These are phyloP conservation scores for Aquilaria malaccensis DNA, from an alignment of 345 rosid genomes.

Conservation along the genomic window DNA sequence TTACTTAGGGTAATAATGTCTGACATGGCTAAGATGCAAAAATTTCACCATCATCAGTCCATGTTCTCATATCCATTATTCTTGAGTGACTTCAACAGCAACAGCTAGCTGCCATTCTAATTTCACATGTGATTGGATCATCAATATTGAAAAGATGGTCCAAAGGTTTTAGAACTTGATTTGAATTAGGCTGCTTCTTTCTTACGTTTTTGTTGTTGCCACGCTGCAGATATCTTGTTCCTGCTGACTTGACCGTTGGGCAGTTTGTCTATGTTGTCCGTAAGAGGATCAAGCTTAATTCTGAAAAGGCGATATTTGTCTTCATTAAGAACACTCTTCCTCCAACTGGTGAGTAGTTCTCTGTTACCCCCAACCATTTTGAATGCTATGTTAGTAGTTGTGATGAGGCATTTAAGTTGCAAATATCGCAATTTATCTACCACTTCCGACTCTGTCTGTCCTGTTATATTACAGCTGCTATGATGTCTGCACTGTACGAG, in stretches of 20 bases:
- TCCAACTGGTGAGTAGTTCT: conserved; percentile 7
- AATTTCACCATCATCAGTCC: neutral
- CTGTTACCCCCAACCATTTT: too few relatives aligned
- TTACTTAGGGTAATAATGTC: too few relatives aligned
- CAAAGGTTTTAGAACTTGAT: too few relatives aligned
- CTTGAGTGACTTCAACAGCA: too few relatives aligned
- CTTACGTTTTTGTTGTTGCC: too few relatives aligned
- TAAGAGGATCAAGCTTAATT: conserved; percentile 14
- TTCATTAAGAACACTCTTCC: conserved; percentile 22
- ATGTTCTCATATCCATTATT: neutral
- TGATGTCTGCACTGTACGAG: conserved; percentile 17
- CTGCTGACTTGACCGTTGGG: conserved; percentile 18
- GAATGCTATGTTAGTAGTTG: neutral
- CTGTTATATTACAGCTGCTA: conserved; percentile 1
- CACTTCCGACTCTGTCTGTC: conserved; percentile 1
- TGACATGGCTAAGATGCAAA: too few relatives aligned
- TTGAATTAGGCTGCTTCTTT: too few relatives aligned
- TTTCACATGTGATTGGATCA: too few relatives aligned
- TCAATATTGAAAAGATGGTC: too few relatives aligned
- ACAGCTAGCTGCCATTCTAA: too few relatives aligned
- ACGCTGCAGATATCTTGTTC: conserved; percentile 12
- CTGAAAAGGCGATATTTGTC: conserved; percentile 24
- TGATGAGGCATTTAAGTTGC: too few relatives aligned
- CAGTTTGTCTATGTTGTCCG: conserved; percentile 23
- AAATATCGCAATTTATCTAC: neutral